Conservation (phyloP, 83 land plant species). For the Isoetes engelmannii region DNA sequence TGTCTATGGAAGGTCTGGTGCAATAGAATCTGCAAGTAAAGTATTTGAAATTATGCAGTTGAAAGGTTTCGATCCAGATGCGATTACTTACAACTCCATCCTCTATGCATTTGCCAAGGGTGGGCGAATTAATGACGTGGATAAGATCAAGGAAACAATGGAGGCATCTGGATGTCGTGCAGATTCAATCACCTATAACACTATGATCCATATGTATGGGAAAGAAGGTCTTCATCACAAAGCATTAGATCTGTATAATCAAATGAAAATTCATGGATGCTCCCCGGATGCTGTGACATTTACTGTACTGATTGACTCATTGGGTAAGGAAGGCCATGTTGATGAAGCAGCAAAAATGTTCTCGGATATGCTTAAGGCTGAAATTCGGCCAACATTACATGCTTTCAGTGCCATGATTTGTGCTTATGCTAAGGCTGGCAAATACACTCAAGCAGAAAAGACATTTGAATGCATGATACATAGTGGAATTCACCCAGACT, state of each 20-base stretch:
- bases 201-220: conserved; percentile 83
- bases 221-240: conserved; percentile 56
- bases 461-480: conserved; percentile 51
- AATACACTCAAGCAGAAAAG: conserved; percentile 50
- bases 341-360: conserved; percentile 53
- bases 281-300: conserved; percentile 76
- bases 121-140: conserved; percentile 51
- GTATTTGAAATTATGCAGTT: conserved; percentile 43
- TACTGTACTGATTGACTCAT: conserved; percentile 64
- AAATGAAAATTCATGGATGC: conserved; percentile 57
- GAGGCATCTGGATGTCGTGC: conserved; percentile 41
- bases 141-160: conserved; percentile 49
- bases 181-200: conserved; percentile 82
- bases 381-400: conserved; percentile 55
- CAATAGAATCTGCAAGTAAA: conserved; percentile 39
- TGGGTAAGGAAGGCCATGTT: conserved; percentile 57
- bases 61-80: conserved; percentile 70
- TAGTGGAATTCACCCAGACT: conserved; percentile 65
- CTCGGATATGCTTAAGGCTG: conserved; percentile 51
- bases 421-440: conserved; percentile 79
- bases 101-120: conserved; percentile 73
- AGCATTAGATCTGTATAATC: conserved; percentile 49
- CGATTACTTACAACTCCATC: conserved; percentile 75
- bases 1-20: conserved; percentile 67
- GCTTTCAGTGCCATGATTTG: conserved; percentile 76